Base-by-base conservation (phyloP, 345 rosid species). In the Eucalyptus marginata region DNA sequence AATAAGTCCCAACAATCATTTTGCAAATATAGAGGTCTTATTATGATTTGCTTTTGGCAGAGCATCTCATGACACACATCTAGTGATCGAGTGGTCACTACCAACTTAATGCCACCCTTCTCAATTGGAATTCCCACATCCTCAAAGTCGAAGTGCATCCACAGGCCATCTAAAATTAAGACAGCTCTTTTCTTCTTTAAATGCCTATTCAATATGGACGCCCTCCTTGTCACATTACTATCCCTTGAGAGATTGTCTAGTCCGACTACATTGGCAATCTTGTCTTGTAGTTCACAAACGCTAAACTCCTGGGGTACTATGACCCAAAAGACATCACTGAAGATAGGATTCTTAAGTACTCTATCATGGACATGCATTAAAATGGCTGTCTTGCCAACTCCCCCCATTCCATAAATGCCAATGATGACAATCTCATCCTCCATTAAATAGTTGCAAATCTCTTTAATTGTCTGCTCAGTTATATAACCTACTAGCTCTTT, bases 231-330 rank as follows among this genome's bases (percentile, higher is more conserved):
- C 52, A 15, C 0, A 1, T 50, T 18, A 18, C 2, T 50, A 50
- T 15, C 18, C 7, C 2, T 50, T 1, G 52, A 50, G 18, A 50
- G 52, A 50, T 50, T 50, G 18, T 50, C 18, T 50, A 50, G 6
- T 50, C 18, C 0, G 18, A 50, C 3, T 15, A 1, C 52, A 50
- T 15, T 50, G 52, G 1, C 52, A 50, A 50, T 50, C 52, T 50
- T 0, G 0, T 50, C 0, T 50, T 50, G 52, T 50, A 50, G 52
- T 5, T 50, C 17, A 0, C 0, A 15, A 0, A 50, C 3, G 7
- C 17, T 50, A 0, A 50, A 50, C 1, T 50, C 1, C 0, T 0
- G 52, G 15, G 52, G 52, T 15, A 50, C 0, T 15, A 1, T 50
- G 2, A 50, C 52, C 52, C 0, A 50, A 0, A 50, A 14, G 0